phyloP scores from a whole-genome alignment of 768 basidiomycete genomes.

The Hygrocybe punicea region DNA sequence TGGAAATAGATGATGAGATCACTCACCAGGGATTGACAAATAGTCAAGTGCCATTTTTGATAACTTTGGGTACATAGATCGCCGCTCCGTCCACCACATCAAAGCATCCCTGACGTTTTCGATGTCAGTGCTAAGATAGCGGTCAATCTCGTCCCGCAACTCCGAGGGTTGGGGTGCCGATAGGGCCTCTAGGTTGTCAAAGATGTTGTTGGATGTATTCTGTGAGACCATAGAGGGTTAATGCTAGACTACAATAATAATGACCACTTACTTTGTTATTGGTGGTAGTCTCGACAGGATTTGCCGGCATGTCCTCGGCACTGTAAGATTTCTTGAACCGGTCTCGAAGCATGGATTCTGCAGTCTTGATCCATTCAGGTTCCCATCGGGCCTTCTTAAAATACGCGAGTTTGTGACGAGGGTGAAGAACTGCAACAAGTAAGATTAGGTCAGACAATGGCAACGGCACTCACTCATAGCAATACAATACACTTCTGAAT shows the following conservation, averaged over 20 bases:
- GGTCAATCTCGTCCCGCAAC: constrained; percentile 9
- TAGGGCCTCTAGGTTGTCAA: constrained; percentile 6
- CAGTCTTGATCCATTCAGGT: constrained; percentile 24
- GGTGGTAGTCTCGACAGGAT: constrained; percentile 6
- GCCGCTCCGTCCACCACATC: constrained; percentile 8
- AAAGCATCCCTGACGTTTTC: constrained; percentile 6
- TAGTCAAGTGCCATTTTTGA: constrained; percentile 30
- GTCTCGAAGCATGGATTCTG: constrained; percentile 12
- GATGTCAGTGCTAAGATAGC: constrained; percentile 9
- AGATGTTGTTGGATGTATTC: constrained; percentile 8
- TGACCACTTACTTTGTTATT: too few species aligned
- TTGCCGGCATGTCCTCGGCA: not conserved
- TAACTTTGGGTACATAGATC: constrained; percentile 14
- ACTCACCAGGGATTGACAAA: constrained; percentile 6
- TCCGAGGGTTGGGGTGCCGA: constrained; percentile 3
- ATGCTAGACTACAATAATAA: too few species aligned
- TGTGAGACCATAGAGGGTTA: not conserved
- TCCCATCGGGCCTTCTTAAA: constrained; percentile 26
- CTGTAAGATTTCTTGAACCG: not conserved
- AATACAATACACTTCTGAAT: too few species aligned
- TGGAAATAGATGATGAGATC: constrained; percentile 5
- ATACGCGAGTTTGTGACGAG: constrained; percentile 27
- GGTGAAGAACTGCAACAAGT: constrained; percentile 25
- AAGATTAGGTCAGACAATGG: too few species aligned
- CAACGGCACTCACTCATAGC: too few species aligned